Evolutionary conservation across 2,329 filamentous ascomycete species (phyloP).

Genomic region (Sporothrix phasma): DNA sequence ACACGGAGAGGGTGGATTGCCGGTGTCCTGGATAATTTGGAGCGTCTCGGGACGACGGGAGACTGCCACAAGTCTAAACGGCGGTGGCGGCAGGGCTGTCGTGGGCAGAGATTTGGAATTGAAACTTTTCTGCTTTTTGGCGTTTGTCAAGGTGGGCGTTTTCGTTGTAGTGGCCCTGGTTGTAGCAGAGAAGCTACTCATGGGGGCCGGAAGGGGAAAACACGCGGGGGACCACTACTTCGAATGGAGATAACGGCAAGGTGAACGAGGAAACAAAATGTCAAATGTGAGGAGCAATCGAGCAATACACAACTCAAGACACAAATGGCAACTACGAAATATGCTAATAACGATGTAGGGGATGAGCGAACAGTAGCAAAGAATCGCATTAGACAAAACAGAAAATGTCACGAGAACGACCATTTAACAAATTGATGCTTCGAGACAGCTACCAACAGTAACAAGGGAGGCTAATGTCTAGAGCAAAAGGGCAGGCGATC

Average conservation of each 20-base stretch:
- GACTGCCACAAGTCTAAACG: neutral
- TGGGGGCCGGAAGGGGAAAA: slow-evolving; percentile 3
- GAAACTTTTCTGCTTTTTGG: neutral
- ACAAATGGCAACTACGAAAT: neutral
- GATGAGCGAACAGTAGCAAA: neutral
- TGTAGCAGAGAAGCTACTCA: neutral
- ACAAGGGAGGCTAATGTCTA: neutral
- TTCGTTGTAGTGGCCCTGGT: neutral
- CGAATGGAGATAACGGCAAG: neutral
- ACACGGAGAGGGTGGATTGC: neutral
- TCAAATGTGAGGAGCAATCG: neutral
- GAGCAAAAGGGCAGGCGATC: neutral
- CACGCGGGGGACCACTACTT: no score
- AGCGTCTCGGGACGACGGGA: neutral
- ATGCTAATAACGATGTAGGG: neutral
- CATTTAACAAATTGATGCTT: neutral
- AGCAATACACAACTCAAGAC: neutral
- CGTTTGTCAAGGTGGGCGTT: neutral
- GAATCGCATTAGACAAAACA: neutral
- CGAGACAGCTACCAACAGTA: neutral
- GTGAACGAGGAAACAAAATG: neutral
- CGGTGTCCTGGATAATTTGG: neutral
- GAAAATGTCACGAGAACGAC: neutral
- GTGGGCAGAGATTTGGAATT: slow-evolving; percentile 1
- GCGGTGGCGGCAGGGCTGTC: neutral